Base-by-base conservation (phyloP, 306 rosid species). In the Sindora glabra region DNA sequence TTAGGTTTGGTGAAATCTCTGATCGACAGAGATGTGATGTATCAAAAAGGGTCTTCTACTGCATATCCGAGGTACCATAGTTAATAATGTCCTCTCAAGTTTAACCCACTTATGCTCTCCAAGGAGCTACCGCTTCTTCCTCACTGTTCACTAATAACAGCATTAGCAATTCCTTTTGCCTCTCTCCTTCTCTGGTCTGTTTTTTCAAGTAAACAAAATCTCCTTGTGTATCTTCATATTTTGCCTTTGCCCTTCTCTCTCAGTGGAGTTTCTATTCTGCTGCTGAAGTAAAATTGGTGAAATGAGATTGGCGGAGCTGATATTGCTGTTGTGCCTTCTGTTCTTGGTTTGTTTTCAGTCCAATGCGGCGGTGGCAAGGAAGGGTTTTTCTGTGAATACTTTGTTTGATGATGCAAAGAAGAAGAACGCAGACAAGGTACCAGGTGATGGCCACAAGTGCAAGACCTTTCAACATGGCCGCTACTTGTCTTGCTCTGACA, bases 1-100 rank as follows among this genome's bases (percentile, higher is more conserved):
- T 82, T 80, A 67, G 73, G 94, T 81, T 87, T 71, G 96, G 92
- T 88, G 89, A 68, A 71, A 44, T 52, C 59, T 77, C 77, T 75
- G 79, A 70, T 51, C 59, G 50, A 51, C 56, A 62, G n/a, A 64
- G 89, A 80, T 82, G 81, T 82, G 87, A 84, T 76, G 83, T 76
- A 56, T 80, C 85, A 39, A 68, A 71, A 29, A 4, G n/a, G n/a
- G 75, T 79, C 73, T 70, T 77, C 77, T 70, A 56, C 82, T 77
- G 82, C 79, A 76, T 69, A 84, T 82, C 83, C 74, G 65, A 73
- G 79, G 87, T 75, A 67, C 86, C 80, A 56, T 65, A 79, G 68
- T 79, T 74, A 84, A n/a, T n/a, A n/a, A 79, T 82, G 81, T 74
- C 50, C 65, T 73, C 75, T 51, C 65, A 65, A 72, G 79, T 68